Evolutionary conservation across 306 rosid species (phyloP).

Genomic region (Phaseolus lunatus): DNA sequence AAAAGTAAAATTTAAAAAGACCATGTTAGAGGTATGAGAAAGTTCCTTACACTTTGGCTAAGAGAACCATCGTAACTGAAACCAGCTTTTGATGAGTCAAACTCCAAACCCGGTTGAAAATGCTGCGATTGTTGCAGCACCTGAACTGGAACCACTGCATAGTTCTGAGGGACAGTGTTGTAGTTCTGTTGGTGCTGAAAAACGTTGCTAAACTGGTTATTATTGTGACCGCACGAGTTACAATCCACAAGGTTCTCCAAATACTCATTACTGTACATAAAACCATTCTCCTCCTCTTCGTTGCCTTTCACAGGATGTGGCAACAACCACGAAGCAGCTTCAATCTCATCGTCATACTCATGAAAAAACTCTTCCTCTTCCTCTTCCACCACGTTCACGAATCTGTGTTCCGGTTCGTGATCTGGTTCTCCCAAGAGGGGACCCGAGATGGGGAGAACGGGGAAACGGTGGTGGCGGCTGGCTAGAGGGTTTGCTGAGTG

Average conservation of each 20-base stretch:
- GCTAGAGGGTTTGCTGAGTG: slow-evolving; percentile 85
- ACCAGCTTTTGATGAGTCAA: slow-evolving; percentile 59
- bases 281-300: slow-evolving; percentile 3
- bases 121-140: slow-evolving; percentile 36
- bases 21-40: background rate
- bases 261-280: slow-evolving; percentile 66
- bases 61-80: slow-evolving; percentile 59
- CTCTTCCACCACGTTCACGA: slow-evolving; percentile 1
- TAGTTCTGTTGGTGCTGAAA: slow-evolving; percentile 29
- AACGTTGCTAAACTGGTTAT: slow-evolving; percentile 45
- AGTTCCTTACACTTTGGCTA: slow-evolving; percentile 61
- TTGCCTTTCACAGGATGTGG: slow-evolving; percentile 54
- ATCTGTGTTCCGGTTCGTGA: background rate
- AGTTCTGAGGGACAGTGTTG: slow-evolving; percentile 13
- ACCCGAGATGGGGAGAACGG: slow-evolving; percentile 56
- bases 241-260: slow-evolving; percentile 72
- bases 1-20: background rate
- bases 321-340: slow-evolving; percentile 85
- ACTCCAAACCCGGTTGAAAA: slow-evolving; percentile 62
- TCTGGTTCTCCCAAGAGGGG: background rate
- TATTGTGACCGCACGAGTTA: slow-evolving; percentile 44
- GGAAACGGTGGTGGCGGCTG: slow-evolving; percentile 82
- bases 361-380: slow-evolving; percentile 45
- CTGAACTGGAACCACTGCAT: slow-evolving; percentile 58
- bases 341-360: slow-evolving; percentile 63